Base-by-base conservation (phyloP, 345 rosid species). In the Ceriops decandra region DNA sequence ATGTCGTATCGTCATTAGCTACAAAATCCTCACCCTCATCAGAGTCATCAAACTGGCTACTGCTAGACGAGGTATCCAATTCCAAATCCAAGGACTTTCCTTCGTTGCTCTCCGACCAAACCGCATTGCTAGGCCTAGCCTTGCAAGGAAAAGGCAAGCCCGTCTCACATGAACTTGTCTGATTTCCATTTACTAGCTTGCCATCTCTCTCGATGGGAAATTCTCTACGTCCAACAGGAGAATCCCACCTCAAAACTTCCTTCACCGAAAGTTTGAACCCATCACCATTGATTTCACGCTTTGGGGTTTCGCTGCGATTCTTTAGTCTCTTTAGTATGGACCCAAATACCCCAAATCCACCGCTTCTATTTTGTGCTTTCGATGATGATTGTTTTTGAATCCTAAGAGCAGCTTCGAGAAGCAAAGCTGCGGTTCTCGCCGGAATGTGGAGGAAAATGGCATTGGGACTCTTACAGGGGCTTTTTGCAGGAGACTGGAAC, bases 371-470 rank as follows among this genome's bases (percentile, higher is more conserved):
- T 52, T 75, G 71, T 68, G 76, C 63, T 32, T 75, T 70, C 26
- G 76, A 72, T 20, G 74, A 65, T 31, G 71, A 52, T 26, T 84
- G 85, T 71, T 87, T 85, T 66, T 86, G 95, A 69, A 95, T 81
- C 87, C 93, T 83, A 20, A 82, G 77, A 21, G 98, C 92, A 42
- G 97, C 96, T 72, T 93, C 98, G 22, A 89, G 86, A 38, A 90
- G 85, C 24, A 85, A 64, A 36, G 91, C 79, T 2, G 92, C 86
- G 46, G 95, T 87, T 74, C 82, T 85, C 20, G 89, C 79, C 0
- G 98, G 96, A 63, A 88, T 80, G 31, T 84, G 86, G 52, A 87
- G 93, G 67, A 90, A 85, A 22, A 85, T 78, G 7, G 82, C 72
- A 75, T 83, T 81, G 15, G 78, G 82, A 66, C 65, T 83, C 36